Evolutionary conservation across 129 eudicot genomes (phyloP).

Genomic region (Flaveria brownii): DNA sequence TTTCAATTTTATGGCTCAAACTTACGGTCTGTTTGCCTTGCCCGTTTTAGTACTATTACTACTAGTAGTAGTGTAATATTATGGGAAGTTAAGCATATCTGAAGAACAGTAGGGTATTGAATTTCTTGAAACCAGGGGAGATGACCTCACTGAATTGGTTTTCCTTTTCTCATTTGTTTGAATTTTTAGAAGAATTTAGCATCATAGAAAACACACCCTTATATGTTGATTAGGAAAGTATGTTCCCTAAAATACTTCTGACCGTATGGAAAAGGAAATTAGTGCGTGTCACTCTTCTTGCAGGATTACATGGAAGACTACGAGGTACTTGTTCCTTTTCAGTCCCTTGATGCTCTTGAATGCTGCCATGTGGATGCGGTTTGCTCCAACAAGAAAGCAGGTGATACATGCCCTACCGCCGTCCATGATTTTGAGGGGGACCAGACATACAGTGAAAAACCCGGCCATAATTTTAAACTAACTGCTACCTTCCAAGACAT

Average conservation of each 20-base stretch:
- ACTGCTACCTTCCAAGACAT: conserved; percentile 62
- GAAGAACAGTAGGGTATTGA: no score
- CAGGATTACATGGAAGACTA: conserved; percentile 99
- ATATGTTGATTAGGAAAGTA: background rate
- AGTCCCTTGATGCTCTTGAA: conserved; percentile 80
- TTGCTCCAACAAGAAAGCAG: conserved; percentile 75
- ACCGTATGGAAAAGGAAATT: background rate
- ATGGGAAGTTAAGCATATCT: no score
- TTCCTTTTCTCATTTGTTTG: no score
- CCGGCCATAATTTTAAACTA: conserved; percentile 73
- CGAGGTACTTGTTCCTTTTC: conserved; percentile 85
- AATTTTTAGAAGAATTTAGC: no score
- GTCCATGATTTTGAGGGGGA: conserved; percentile 97
- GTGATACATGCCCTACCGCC: conserved; percentile 82
- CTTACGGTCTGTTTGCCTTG: no score
- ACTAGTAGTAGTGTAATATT: no score
- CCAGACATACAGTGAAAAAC: conserved; percentile 93
- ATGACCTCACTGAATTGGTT: no score
- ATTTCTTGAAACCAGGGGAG: no score
- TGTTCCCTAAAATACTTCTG: background rate
- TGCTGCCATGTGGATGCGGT: conserved; percentile 92
- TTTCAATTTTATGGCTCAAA: no score
- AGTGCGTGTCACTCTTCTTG: background rate
- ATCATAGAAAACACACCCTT: background rate
- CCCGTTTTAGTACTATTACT: no score